Base-by-base conservation (phyloP, 352 stramenopile genomes). In the Globisporangium polare region DNA sequence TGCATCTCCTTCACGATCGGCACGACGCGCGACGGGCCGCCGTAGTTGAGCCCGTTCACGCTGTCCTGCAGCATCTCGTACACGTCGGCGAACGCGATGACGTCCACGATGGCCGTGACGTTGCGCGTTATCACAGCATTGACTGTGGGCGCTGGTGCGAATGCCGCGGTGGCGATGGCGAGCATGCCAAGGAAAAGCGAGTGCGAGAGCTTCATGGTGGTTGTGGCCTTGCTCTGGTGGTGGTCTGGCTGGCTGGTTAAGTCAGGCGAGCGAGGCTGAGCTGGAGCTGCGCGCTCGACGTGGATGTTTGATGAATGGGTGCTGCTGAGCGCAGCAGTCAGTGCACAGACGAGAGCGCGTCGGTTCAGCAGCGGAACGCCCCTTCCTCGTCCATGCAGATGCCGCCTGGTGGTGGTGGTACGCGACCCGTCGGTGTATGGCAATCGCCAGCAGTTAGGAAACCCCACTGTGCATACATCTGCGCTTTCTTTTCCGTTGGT, bases 61-160 rank as follows among this genome's bases (percentile, higher is more conserved):
- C 49, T 61, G 62, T 88, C 78, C 56, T 80, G 79, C 41, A 79
- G 67, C 75, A 92, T 75, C 58, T 92, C 83, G 73, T 92, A 92
- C 2, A 92, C 83, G 56, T 90, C 83, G 46, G 89, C 89, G 72
- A 89, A 92, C 35, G 83, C 78, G 52, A 92, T 47, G 31, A 92
- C 69, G 58, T 92, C 80, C 60, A 92, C 62, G 17, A 67, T 70
- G 24, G 79, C 80, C 0, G 73, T 80, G 37, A 73, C 26, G 22
- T 70, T 74, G 56, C 80, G 83, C 1, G 37, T n/a, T n/a, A n/a
- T 35, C 1, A 46, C 61, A 22, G 46, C 42, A 18, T 51, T 51
- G 20, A 20, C 5, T 51, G 15, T 9, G 8, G 8, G 33, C 13
- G 33, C 51, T 26, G 33, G 10, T 3, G 24, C 17, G 18, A 37